Evolutionary conservation across 78 protist species (phyloP), one percentile per base, ranked within the genome.

Genomic region (Tieghemostelium lacteum): DNA sequence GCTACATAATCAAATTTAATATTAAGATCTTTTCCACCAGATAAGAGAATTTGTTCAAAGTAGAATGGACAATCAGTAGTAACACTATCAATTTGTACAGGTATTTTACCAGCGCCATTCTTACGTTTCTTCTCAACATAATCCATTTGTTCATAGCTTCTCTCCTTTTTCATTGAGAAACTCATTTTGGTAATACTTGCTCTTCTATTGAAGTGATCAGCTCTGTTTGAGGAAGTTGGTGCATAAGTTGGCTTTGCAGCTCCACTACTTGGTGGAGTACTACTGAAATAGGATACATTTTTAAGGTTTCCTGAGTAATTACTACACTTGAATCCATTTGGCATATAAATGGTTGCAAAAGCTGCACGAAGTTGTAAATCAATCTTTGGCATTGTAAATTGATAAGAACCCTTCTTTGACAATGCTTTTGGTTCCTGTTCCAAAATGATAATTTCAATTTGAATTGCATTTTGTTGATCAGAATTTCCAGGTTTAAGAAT

Each of bases 41-140:
- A 42, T 20, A 83, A 26, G 19, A 83, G 67, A 69, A 83, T 83
- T 69, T 83, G 91, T 69, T 83, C 78, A 40, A 70, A 83, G 22
- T 6, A 33, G 24, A 26, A 24, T 26, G 39, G 40, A 12, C 69
- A 29, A 7, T 7, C 16, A n/a, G 91, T 83, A 8, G 22, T 28
- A 31, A 78, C 78, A 63, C 66, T 83, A 7, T 67, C 70, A n/a
- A 83, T 61, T 3, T 17, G 17, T 16, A 83, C 91, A 58, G 91
- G 91, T 14, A 83, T 61, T 0, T 69, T 72, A 60, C 88, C 88
- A 49, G 31, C 17, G 45, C 75, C 37, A 6, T 34, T 72, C 31
- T 33, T 62, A 62, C 69, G n/a, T n/a, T n/a, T n/a, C n/a, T n/a
- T n/a, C n/a, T 49, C 55, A 49, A 49, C 8, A 12, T 8, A 49